Conservation (phyloP, 495 filamentous ascomycete species). For the Podospora conica region DNA sequence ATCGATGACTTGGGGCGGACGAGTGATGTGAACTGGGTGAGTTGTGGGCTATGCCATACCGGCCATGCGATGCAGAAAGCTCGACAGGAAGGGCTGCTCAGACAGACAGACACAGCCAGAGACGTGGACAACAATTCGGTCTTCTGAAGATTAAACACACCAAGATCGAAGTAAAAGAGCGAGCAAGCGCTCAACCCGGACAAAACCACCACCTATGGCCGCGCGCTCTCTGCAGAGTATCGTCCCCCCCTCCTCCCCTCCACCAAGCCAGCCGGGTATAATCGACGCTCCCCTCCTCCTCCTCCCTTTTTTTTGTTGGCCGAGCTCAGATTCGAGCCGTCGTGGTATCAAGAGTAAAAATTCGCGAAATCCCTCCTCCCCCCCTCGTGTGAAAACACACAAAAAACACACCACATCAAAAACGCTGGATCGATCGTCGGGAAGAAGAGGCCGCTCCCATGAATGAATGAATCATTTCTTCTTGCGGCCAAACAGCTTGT, state of each 20-base stretch:
- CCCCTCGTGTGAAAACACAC: conserved; percentile 9
- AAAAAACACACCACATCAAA: no score
- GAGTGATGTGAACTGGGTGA: no score
- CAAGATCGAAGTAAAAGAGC: neutral
- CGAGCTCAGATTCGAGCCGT: neutral
- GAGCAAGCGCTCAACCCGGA: neutral
- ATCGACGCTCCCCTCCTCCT: neutral
- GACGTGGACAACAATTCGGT: neutral
- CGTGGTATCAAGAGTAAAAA: conserved; percentile 8
- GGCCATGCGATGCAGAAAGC: no score
- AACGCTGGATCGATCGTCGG: neutral
- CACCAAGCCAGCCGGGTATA: neutral
- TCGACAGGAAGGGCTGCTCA: neutral
- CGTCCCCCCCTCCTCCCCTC: neutral
- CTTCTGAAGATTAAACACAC: neutral
- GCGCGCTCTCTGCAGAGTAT: no score
- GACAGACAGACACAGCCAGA: neutral
- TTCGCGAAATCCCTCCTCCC: neutral
- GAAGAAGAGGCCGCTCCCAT: no score
- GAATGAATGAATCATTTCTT: conserved; percentile 1
- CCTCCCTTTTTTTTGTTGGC: neutral
- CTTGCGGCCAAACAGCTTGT: conserved; percentile 34
- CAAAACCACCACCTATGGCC: neutral
- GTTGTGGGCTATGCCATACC: no score
- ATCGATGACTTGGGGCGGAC: no score